phyloP scores from a whole-genome alignment of 768 basidiomycete species.

The Boletus sensibilis region DNA sequence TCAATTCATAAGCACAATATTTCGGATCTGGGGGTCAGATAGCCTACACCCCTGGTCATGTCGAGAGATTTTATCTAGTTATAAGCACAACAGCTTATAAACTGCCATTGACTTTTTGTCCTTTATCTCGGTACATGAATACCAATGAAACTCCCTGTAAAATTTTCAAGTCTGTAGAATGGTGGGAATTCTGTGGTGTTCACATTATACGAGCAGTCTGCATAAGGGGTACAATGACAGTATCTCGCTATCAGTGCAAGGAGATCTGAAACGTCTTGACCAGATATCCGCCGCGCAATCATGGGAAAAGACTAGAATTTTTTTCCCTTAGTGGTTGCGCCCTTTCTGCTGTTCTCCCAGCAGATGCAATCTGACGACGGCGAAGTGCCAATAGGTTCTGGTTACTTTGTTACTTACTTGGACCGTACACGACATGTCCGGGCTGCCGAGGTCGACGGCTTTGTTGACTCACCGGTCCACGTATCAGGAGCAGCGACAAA shows the following conservation, averaged over 20 bases:
- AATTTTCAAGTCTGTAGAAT: neutral
- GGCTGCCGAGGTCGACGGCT: neutral
- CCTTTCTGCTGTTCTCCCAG: neutral
- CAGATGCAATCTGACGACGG: conserved; percentile 7
- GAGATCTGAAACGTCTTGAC: conserved; percentile 9
- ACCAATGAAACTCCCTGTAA: neutral
- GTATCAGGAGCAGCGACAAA: neutral
- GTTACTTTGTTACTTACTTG: neutral
- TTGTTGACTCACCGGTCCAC: neutral
- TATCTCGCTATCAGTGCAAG: neutral
- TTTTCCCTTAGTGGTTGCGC: neutral
- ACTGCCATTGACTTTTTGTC: neutral
- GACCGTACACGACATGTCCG: neutral
- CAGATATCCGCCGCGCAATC: neutral
- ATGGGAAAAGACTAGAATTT: neutral
- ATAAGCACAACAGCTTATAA: neutral
- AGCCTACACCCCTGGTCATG: neutral
- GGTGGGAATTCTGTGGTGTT: neutral
- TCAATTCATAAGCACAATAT: too few relatives aligned
- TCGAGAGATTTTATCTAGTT: neutral
- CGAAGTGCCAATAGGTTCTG: neutral
- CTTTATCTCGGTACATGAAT: neutral
- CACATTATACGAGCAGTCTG: too few relatives aligned
- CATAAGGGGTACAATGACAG: neutral
- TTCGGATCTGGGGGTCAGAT: neutral